A percentile compares a stretch with the other conserved stretches of the same genome.
Conservation (phyloP, 2,329 filamentous ascomycete genomes). For the Xylaria sp. region DNA sequence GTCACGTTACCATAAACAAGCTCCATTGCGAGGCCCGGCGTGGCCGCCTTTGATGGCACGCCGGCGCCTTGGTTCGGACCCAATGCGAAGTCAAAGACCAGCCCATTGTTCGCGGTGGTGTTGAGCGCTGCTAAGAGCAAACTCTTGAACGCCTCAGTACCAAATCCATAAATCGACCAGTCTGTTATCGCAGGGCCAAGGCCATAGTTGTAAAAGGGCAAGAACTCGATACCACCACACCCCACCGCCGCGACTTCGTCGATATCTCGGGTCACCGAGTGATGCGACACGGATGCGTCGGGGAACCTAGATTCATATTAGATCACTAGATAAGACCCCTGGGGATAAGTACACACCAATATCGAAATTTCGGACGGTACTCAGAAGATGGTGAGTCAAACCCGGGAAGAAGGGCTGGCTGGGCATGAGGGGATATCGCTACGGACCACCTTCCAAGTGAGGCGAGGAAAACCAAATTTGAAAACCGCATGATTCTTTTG, state of each 20-base stretch:
- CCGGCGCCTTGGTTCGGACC: neutral
- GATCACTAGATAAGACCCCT: neutral
- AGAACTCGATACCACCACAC: neutral
- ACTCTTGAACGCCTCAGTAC: neutral
- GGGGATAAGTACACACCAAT: neutral
- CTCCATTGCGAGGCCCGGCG: neutral
- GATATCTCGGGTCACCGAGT: neutral
- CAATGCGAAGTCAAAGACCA: neutral
- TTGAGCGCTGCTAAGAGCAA: neutral
- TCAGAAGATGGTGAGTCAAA: conserved; percentile 1
- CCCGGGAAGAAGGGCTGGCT: neutral
- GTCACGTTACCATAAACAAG: conserved; percentile 1
- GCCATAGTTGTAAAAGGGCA: neutral
- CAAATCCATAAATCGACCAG: neutral
- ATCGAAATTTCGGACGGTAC: neutral
- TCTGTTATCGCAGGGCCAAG: neutral
- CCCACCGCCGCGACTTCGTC: neutral
- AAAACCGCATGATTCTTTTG: neutral
- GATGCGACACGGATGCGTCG: neutral
- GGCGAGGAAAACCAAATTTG: neutral
- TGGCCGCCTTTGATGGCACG: neutral
- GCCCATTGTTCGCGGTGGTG: neutral
- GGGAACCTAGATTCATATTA: neutral
- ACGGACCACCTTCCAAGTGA: neutral
- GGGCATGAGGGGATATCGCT: neutral